A percentile compares a stretch with the other conserved stretches of the same genome.
phyloP scores from a whole-genome alignment of 2,329 filamentous ascomycete genomes.

The Dothideomycetes sp. region DNA sequence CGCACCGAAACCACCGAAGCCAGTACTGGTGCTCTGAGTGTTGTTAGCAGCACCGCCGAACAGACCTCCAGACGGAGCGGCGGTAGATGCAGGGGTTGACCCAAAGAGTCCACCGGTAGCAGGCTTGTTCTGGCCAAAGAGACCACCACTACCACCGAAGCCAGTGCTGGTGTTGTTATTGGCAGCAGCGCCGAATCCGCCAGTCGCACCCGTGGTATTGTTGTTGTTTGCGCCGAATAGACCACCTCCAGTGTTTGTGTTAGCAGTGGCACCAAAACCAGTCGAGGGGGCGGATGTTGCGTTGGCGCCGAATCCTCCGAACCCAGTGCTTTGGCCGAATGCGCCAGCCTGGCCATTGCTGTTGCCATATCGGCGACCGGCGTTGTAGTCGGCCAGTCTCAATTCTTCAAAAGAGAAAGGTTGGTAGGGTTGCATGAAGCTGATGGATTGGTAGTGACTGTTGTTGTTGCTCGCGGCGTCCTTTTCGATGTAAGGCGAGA shows the following conservation, averaged over 20 bases:
- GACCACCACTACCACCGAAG: conserved; percentile 17
- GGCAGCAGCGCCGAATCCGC: conserved; percentile 37
- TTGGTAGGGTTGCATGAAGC: conserved; percentile 70
- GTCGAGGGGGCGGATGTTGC: conserved; percentile 30
- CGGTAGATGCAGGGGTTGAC: conserved; percentile 16
- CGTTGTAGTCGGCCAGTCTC: conserved; percentile 71
- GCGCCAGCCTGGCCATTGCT: conserved; percentile 69
- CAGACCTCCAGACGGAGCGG: conserved; percentile 19
- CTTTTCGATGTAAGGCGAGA: conserved; percentile 63
- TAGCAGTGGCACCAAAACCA: conserved; percentile 35
- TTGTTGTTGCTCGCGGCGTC: conserved; percentile 53
- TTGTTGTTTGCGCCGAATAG: conserved; percentile 29
- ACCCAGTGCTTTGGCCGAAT: conserved; percentile 61
- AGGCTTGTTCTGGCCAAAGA: conserved; percentile 21
- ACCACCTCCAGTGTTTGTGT: conserved; percentile 22
- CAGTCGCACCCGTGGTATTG: conserved; percentile 24
- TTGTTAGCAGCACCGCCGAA: conserved; percentile 34
- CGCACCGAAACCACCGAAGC: not conserved
- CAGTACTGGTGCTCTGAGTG: conserved; percentile 17
- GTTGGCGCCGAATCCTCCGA: conserved; percentile 39
- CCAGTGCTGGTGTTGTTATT: conserved; percentile 19
- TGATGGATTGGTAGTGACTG: conserved; percentile 67
- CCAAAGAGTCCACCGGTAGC: conserved; percentile 19
- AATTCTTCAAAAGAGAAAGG: conserved; percentile 76
- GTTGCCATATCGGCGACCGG: conserved; percentile 77